A percentile compares a stretch with the other conserved stretches of the same genome.
phyloP scores from a whole-genome alignment of 805 yeast genomes.

The Monosporozyma siamensis region DNA sequence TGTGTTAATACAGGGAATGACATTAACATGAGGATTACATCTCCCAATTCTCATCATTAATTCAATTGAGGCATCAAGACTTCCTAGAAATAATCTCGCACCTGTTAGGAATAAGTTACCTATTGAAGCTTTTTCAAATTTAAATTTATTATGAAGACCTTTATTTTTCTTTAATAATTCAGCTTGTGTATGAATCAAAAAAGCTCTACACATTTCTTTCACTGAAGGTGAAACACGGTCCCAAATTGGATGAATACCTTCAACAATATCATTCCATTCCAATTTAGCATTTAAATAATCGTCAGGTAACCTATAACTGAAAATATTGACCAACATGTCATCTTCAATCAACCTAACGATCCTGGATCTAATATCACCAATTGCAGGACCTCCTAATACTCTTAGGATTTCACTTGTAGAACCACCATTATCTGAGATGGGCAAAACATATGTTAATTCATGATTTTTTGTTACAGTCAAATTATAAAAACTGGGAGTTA shows the following conservation, averaged over 20 bases:
- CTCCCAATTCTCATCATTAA: slow-evolving; percentile 49
- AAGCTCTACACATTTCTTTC: slow-evolving; percentile 66
- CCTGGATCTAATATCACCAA: slow-evolving; percentile 83
- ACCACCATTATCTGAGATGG: slow-evolving; percentile 90
- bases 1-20: slow-evolving; percentile 76
- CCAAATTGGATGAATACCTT: slow-evolving; percentile 73
- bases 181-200: slow-evolving; percentile 67
- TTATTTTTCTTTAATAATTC: slow-evolving; percentile 62
- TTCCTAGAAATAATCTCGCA: slow-evolving; percentile 70
- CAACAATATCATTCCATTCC: slow-evolving; percentile 74
- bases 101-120: slow-evolving; percentile 84
- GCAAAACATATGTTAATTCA: slow-evolving; percentile 48
- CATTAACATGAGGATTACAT: slow-evolving; percentile 39
- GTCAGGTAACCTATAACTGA: slow-evolving; percentile 24
- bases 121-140: slow-evolving; percentile 68
- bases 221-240: slow-evolving; percentile 32
- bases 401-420: slow-evolving; percentile 83
- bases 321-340: slow-evolving; percentile 31
- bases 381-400: slow-evolving; percentile 89
- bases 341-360: slow-evolving; percentile 64
- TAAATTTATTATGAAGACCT: slow-evolving; percentile 34
- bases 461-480: slow-evolving; percentile 29
- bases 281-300: slow-evolving; percentile 40
- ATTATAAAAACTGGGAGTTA: slow-evolving; percentile 49
- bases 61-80: slow-evolving; percentile 77